phyloP scores from a whole-genome alignment of 2,329 filamentous ascomycete genomes.

The Berkeleyomyces basicola region DNA sequence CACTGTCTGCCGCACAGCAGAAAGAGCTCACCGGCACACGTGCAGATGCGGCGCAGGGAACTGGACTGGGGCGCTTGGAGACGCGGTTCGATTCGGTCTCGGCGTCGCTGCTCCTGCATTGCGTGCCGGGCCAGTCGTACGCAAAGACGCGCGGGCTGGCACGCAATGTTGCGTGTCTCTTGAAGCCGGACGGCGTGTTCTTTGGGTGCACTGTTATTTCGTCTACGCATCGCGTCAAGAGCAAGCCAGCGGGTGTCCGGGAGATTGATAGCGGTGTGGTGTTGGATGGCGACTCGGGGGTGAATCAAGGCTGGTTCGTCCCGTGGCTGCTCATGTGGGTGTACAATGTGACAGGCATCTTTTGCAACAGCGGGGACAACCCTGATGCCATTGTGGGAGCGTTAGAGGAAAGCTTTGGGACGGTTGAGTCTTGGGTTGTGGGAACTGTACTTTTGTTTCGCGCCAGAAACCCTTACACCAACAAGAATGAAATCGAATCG shows the following conservation, averaged over 20 bases:
- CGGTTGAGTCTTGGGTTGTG: constrained; percentile 24
- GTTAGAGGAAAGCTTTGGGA: constrained; percentile 22
- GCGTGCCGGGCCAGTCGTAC: constrained; percentile 9
- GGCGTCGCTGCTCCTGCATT: constrained; percentile 9
- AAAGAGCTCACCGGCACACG: neutral
- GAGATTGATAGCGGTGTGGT: neutral
- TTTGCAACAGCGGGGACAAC: constrained; percentile 25
- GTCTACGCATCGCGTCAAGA: constrained; percentile 5
- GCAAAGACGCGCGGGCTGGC: constrained; percentile 10
- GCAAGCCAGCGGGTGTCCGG: constrained; percentile 3
- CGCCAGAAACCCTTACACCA: neutral
- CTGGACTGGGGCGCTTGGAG: constrained; percentile 3
- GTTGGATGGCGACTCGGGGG: neutral
- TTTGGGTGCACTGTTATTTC: constrained; percentile 18
- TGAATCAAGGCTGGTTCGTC: neutral
- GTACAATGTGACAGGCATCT: constrained; percentile 23
- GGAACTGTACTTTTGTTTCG: constrained; percentile 25
- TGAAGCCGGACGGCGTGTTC: constrained; percentile 16
- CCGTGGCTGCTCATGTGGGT: constrained; percentile 16
- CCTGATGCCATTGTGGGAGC: constrained; percentile 21
- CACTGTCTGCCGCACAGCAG: constrained; percentile 20
- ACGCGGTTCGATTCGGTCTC: constrained; percentile 11
- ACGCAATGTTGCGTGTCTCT: constrained; percentile 11
- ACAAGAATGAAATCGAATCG: too few species aligned
- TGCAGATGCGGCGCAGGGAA: neutral